Evolutionary conservation across 352 stramenopile species (phyloP).

Genomic region (Globisporangium carolinianum): DNA sequence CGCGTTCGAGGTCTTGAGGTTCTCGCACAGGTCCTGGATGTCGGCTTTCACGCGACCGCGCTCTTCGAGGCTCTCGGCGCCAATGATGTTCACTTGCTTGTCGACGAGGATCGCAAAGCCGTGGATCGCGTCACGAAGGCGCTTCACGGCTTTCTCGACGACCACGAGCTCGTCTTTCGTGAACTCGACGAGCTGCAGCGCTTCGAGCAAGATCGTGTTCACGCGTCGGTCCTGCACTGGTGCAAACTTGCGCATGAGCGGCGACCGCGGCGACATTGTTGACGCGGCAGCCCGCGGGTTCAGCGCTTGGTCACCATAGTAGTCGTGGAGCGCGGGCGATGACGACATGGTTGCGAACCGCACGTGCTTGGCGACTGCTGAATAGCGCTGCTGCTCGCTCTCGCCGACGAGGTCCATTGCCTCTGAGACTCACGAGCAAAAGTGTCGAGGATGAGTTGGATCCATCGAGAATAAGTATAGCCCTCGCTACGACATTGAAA

Average conservation of each 20-base stretch:
- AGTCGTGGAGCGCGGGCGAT: not conserved
- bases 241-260: conserved; percentile 54
- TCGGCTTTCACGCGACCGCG: conserved; percentile 42
- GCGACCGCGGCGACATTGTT: conserved; percentile 20
- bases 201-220: conserved; percentile 53
- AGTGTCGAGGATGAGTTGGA: not conserved
- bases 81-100: conserved; percentile 67
- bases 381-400: too few relatives aligned
- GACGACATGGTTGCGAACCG: conserved; percentile 5
- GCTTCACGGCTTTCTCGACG: conserved; percentile 52
- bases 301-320: conserved; percentile 2
- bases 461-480: too few relatives aligned
- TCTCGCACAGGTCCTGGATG: conserved; percentile 53
- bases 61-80: conserved; percentile 32
- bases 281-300: conserved; percentile 1
- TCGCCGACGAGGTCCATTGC: too few relatives aligned
- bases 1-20: conserved; percentile 45
- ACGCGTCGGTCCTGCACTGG: conserved; percentile 45
- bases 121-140: conserved; percentile 51
- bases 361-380: not conserved
- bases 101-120: conserved; percentile 67
- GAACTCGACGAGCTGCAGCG: conserved; percentile 56
- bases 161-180: conserved; percentile 44
- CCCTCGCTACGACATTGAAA: too few relatives aligned
- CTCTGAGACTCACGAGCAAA: not conserved